A percentile compares a stretch with the other conserved stretches of the same genome.
Conservation (phyloP, 345 rosid genomes). For the Iberis pinnata region DNA sequence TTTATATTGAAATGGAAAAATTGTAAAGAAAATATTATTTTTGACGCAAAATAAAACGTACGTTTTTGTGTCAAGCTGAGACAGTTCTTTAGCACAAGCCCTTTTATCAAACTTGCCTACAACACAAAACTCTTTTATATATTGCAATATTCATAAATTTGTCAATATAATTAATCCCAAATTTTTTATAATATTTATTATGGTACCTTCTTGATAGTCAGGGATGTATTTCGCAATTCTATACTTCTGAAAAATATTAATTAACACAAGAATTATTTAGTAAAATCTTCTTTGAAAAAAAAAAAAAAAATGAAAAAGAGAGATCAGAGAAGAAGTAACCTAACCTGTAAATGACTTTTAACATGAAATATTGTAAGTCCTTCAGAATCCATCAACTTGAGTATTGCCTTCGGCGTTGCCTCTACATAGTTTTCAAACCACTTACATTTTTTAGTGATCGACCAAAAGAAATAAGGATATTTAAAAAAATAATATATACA, state of each 20-base stretch:
- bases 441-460: conserved; percentile 5
- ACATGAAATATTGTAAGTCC: conserved; percentile 93
- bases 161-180: not conserved
- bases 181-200: not conserved
- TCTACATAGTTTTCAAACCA: conserved; percentile 36
- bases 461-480: not conserved
- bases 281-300: not conserved
- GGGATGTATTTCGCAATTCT: conserved; percentile 79
- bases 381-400: conserved; percentile 82
- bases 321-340: not conserved
- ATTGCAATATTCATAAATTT: not conserved
- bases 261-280: conserved; percentile 1
- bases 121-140: conserved; percentile 17
- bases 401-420: conserved; percentile 87
- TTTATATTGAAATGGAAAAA: too few species aligned
- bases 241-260: conserved; percentile 53
- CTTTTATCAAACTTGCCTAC: conserved; percentile 58
- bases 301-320: not conserved
- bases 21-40: not conserved
- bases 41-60: conserved; percentile 19
- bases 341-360: conserved; percentile 92
- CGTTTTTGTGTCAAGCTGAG: conserved; percentile 51
- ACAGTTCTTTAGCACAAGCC: conserved; percentile 31
- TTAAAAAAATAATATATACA: too few species aligned
- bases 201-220: conserved; percentile 57